Percentiles rank a stretch among this genome's conserved stretches.
phyloP scores from a whole-genome alignment of 2,329 filamentous ascomycete species.

The Pseudocercospora cruenta region DNA sequence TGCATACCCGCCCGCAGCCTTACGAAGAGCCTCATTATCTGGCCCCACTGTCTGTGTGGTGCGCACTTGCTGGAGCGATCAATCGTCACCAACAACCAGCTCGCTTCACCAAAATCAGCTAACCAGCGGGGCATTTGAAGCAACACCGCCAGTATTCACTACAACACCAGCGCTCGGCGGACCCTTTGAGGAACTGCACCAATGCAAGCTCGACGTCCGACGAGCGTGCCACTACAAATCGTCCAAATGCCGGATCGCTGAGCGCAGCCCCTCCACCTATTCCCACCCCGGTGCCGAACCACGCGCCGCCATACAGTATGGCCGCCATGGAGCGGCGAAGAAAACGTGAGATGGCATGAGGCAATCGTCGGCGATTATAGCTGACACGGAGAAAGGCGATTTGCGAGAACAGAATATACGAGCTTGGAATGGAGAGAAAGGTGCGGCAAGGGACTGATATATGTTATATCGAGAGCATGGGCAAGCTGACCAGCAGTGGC shows the following conservation, averaged over 20 bases:
- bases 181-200: conserved; percentile 21
- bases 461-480: not conserved
- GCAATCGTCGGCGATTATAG: conserved; percentile 5
- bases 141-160: not conserved
- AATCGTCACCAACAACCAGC: not conserved
- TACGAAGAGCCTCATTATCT: not conserved
- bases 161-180: not conserved
- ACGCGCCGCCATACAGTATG: conserved; percentile 30
- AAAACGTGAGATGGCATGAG: conserved; percentile 46
- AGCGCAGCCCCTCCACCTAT: conserved; percentile 26
- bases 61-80: not conserved
- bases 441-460: conserved; percentile 51
- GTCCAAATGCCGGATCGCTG: conserved; percentile 43
- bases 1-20: not conserved
- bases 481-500: conserved; percentile 1
- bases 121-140: not conserved
- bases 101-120: not conserved
- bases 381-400: conserved; percentile 65
- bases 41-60: not conserved
- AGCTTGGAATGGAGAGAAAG: conserved; percentile 87
- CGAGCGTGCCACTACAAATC: conserved; percentile 35
- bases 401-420: conserved; percentile 84
- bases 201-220: conserved; percentile 40
- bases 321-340: conserved; percentile 54
- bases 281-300: conserved; percentile 28